phyloP scores from a whole-genome alignment of 2,329 filamentous ascomycete species.

The Neocatenulostroma microsporum region DNA sequence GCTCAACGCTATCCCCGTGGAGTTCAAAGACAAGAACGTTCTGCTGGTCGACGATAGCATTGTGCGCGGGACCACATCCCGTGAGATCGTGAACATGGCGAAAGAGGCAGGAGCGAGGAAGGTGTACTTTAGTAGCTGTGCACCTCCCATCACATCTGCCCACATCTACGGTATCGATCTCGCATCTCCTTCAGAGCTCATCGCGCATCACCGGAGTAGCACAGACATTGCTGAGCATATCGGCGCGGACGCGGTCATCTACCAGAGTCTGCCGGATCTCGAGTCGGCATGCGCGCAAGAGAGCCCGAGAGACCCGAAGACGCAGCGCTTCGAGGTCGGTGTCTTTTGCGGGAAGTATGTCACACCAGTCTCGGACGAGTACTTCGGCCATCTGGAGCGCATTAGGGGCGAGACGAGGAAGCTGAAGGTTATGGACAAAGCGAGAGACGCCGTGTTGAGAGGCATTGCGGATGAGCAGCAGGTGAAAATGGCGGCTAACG shows the following conservation, averaged over 20 bases:
- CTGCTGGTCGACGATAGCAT: conserved; percentile 84
- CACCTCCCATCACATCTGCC: conserved; percentile 71
- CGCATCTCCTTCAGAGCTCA: conserved; percentile 61
- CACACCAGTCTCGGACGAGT: conserved; percentile 68
- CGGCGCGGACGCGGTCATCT: conserved; percentile 68
- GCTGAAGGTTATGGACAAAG: conserved; percentile 57
- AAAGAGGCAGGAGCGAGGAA: conserved; percentile 73
- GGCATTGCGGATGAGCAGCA: conserved; percentile 55
- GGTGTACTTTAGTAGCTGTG: conserved; percentile 75
- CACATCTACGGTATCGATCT: conserved; percentile 82
- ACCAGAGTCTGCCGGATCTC: conserved; percentile 70
- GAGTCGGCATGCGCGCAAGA: conserved; percentile 69
- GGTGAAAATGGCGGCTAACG: conserved; percentile 55
- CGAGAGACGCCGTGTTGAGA: conserved; percentile 56
- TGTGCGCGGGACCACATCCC: conserved; percentile 74
- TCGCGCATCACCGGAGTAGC: conserved; percentile 59
- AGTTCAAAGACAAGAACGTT: conserved; percentile 75
- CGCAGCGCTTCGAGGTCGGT: conserved; percentile 72
- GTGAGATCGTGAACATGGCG: conserved; percentile 76
- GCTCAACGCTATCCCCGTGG: conserved; percentile 74
- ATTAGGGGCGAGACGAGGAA: conserved; percentile 64
- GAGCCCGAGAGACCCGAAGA: conserved; percentile 49
- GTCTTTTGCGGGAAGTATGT: conserved; percentile 86
- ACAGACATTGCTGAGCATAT: conserved; percentile 58
- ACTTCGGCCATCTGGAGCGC: conserved; percentile 72